Base-by-base conservation (phyloP, 2,329 filamentous ascomycete species). In the Pestalotiopsis sp. region DNA sequence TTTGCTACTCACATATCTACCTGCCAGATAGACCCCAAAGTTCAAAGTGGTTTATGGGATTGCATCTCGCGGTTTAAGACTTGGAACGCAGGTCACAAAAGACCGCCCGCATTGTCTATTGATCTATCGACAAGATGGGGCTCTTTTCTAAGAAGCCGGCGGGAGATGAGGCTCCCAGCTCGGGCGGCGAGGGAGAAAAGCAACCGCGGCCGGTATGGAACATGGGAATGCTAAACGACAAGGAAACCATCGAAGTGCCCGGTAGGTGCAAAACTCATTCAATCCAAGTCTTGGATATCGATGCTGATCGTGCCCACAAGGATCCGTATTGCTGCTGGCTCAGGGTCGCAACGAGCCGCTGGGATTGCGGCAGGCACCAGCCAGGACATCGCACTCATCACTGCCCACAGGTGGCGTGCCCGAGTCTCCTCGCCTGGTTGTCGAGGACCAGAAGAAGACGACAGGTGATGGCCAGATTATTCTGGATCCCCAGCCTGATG, bases 401-500 rank as follows among this genome's bases (percentile, higher is more conserved):
- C 81, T 89, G 45, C 85, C 86, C 1, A 79, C 81, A 4, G 84
- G 85, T 31, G 80, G 17, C 17, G 7, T 84, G 25, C 71, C 78
- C 4, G 82, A 81, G 38, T 72, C 73, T 4, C 77, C 80, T 9
- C 74, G 72, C 49, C 70, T 66, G 68, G 73, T 63, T 23, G 70
- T 70, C 1, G 70, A 73, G 17, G 83, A 83, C 7, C 31, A 36
- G 60, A 89, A 90, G 81, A 98, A 98, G 83, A 91, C 86, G 72
- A 97, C 94, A 2, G 81, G 86, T 45, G 92, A 97, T 78, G 94
- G 94, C 17, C 87, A 89, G 70, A 94, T 98, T 74, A 94, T 98
- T 67, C 83, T 98, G 14, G 92, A 97, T 0, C 95, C 95, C 0
- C 95, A 98, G 78, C 95, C 95, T 0, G 94, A 98, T 69, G 94